phyloP scores from a whole-genome alignment of 768 basidiomycete genomes.

The Suillus bovinus region DNA sequence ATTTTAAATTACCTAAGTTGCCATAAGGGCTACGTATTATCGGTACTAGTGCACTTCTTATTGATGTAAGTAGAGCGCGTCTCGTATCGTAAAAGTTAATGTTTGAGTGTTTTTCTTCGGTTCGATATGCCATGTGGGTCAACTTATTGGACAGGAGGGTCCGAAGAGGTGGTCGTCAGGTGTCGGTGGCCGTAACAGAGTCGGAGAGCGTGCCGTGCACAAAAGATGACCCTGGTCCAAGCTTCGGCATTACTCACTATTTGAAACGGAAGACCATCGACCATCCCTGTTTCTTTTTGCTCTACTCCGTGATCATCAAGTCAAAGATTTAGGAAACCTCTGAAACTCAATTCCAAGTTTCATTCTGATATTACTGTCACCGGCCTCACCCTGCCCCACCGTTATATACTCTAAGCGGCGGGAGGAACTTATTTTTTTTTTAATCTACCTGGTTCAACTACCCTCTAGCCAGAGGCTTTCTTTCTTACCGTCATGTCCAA shows the following conservation, averaged over 20 bases:
- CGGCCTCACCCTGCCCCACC: neutral
- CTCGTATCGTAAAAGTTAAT: neutral
- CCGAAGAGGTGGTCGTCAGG: constrained; percentile 13
- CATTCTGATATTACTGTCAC: constrained; percentile 1
- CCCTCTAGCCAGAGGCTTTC: neutral
- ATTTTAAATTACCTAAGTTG: neutral
- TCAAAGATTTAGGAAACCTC: neutral
- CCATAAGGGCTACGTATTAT: neutral
- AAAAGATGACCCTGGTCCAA: constrained; percentile 4
- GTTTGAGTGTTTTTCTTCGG: neutral
- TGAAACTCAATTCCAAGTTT: constrained; percentile 4
- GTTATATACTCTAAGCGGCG: neutral
- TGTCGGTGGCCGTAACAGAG: neutral
- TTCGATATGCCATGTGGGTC: constrained; percentile 1
- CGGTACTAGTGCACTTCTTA: neutral
- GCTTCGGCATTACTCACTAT: neutral
- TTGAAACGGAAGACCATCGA: neutral
- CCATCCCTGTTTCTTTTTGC: neutral
- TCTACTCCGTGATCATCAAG: neutral
- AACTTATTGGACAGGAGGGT: constrained; percentile 7
- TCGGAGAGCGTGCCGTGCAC: neutral
- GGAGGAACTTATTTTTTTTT: neutral
- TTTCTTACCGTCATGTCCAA: neutral
- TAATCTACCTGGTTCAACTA: neutral
- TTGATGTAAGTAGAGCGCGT: neutral